These are phyloP conservation scores for Carex myosuroides DNA, from an alignment of 176 grass and related monocot species.

Conservation along the genomic window DNA sequence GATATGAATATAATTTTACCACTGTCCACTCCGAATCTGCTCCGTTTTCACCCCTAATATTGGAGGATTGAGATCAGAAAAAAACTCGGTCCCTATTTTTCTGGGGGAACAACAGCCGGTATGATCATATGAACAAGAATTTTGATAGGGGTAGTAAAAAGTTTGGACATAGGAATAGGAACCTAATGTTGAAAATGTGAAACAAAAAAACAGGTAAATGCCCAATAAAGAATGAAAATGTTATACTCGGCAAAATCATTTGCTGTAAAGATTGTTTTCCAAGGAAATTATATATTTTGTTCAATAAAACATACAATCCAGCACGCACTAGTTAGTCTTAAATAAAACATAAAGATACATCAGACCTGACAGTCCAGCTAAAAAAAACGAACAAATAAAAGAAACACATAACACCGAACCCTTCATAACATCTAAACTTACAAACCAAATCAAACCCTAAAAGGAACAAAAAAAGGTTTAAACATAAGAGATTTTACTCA, in stretches of 20 bases:
- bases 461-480: slow-evolving; percentile 6
- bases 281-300: neutral
- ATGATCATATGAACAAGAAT: too few species aligned
- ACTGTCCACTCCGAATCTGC: too few species aligned
- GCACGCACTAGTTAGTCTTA: neutral
- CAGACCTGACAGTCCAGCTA: neutral
- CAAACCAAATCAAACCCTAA: slow-evolving; percentile 6
- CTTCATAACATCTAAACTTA: neutral
- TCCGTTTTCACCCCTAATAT: too few species aligned
- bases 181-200: neutral
- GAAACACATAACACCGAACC: neutral
- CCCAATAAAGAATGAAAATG: neutral
- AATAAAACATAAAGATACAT: slow-evolving; percentile 27
- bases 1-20: too few species aligned
- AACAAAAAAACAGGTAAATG: neutral
- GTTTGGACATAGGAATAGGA: neutral
- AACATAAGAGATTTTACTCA: slow-evolving; percentile 34
- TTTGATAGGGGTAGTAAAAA: neutral
- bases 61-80: too few species aligned
- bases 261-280: neutral
- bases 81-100: too few species aligned
- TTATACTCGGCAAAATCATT: neutral
- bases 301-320: neutral
- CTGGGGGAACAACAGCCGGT: too few species aligned
- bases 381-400: slow-evolving; percentile 14